phyloP scores from a whole-genome alignment of 1,284 basidiomycete species.

The Paramarasmius palmivorus region DNA sequence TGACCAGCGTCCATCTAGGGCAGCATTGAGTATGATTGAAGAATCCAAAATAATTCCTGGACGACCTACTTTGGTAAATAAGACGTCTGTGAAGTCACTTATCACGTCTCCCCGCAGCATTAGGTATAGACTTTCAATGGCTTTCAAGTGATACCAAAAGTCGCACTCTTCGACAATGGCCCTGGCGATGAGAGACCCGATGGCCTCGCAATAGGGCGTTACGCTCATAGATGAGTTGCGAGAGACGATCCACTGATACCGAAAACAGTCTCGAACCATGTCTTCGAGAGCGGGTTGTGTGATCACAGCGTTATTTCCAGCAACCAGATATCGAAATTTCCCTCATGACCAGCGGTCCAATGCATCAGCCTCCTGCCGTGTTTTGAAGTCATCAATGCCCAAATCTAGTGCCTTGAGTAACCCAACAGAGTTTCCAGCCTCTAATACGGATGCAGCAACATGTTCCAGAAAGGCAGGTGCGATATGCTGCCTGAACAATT shows the following conservation, averaged over 20 bases:
- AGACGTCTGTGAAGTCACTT: constrained; percentile 66
- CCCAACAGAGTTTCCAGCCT: constrained; percentile 80
- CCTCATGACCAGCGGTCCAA: constrained; percentile 30
- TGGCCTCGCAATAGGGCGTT: constrained; percentile 55
- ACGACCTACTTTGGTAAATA: constrained; percentile 70
- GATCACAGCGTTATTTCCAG: constrained; percentile 17
- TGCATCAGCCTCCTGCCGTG: constrained; percentile 20
- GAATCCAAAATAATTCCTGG: not conserved
- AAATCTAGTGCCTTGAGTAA: constrained; percentile 53
- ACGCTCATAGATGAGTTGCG: constrained; percentile 65
- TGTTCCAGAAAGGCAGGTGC: constrained; percentile 64
- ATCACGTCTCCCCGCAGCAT: constrained; percentile 75
- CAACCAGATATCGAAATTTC: constrained; percentile 31
- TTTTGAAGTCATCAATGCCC: not conserved
- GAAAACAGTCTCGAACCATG: constrained; percentile 31
- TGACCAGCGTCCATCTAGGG: constrained; percentile 69
- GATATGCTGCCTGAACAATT: constrained; percentile 38
- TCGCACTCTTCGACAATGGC: constrained; percentile 73
- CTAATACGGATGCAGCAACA: constrained; percentile 58
- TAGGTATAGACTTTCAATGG: constrained; percentile 73
- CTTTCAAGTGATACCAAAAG: constrained; percentile 66
- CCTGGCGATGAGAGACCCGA: constrained; percentile 55
- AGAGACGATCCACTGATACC: constrained; percentile 62
- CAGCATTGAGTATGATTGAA: not conserved
- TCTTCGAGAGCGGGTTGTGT: constrained; percentile 9